Percentiles rank a stretch among this genome's conserved stretches.
These are phyloP conservation scores for Starmerella floricola DNA, from an alignment of 805 yeast species.

Conservation along the genomic window DNA sequence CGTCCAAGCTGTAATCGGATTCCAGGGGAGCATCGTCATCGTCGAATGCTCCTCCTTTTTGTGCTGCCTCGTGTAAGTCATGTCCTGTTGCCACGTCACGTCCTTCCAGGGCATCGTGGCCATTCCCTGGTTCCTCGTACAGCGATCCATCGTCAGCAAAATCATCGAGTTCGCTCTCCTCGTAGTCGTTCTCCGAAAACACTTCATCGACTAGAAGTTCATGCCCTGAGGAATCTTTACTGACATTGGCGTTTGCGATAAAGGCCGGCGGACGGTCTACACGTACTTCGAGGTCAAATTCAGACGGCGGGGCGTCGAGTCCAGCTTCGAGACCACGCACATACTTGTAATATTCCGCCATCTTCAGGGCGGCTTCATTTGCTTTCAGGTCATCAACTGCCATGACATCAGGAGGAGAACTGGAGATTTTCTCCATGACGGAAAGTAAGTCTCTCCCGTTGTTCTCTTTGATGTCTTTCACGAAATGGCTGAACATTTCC, in stretches of 20 bases:
- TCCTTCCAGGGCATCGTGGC: too few species aligned
- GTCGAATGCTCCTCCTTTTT: slow-evolving; percentile 15
- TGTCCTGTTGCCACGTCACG: slow-evolving; percentile 16
- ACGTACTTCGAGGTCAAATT: neutral
- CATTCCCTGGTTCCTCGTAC: neutral
- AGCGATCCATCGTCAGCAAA: neutral
- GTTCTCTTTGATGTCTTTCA: neutral
- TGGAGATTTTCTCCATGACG: neutral
- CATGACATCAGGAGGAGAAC: neutral
- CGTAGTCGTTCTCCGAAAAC: too few species aligned
- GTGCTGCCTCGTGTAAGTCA: slow-evolving; percentile 13
- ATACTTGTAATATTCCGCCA: neutral
- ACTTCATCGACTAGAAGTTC: too few species aligned
- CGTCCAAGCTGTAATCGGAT: slow-evolving; percentile 27
- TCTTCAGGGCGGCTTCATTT: neutral
- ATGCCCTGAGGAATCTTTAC: too few species aligned
- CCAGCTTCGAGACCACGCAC: too few species aligned
- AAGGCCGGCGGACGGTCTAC: neutral
- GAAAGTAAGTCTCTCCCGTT: neutral
- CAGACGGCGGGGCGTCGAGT: neutral
- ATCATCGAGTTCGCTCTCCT: too few species aligned
- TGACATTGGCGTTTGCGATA: too few species aligned
- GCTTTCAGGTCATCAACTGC: too few species aligned
- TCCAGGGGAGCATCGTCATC: slow-evolving; percentile 25
- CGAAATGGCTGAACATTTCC: neutral